Base-by-base conservation (phyloP, 495 filamentous ascomycete species). In the Penicillium argentinense region DNA sequence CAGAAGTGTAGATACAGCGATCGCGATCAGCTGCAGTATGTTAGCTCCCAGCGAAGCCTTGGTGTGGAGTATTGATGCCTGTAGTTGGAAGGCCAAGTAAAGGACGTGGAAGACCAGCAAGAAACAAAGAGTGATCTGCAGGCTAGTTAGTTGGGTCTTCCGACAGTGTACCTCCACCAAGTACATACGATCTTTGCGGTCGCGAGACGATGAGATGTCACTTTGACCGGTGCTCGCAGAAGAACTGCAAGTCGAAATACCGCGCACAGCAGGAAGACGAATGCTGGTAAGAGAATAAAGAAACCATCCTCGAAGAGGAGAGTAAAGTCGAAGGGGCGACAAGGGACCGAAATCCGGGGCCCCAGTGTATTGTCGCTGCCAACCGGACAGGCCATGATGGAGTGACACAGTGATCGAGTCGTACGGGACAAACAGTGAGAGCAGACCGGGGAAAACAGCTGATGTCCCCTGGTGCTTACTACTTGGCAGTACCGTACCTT, bases 31-130 rank as follows among this genome's bases (percentile, higher is more conserved):
- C 26, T 39, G 49, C 1, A 71, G 19, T 9, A 60, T 12, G 3
- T 28, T 53, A 1, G 59, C 28, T 23, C 55, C 22, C 12, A 62
- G n/a, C 4, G 59, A 53, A 1, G 48, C 13, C 2, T 38, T 16
- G 1, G 56, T 66, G 3, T 55, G 45, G 23, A 68, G 24, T 5
- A 14, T 6, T 11, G 39, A 17, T 1, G 45, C 16, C 26, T 55
- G 42, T 17, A 49, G 8, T 11, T 53, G 57, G 33, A 57, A 56
- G 24, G 39, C 51, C 9, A 57, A 34, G 33, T 48, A 56, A 4
- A 66, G 5, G 4, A 68, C 14, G n/a, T 67, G 64, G 3, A 64
- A 48, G 21, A 43, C 48, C 21, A 68, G 53, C 17, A 50, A 12
- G 0, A 54, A 7, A 2, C 19, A 40, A 9, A 53, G 41, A n/a